Evolutionary conservation across 306 rosid genomes (phyloP), one percentile per base, ranked within the genome.

Genomic region (Vigna reflexopilosa): DNA sequence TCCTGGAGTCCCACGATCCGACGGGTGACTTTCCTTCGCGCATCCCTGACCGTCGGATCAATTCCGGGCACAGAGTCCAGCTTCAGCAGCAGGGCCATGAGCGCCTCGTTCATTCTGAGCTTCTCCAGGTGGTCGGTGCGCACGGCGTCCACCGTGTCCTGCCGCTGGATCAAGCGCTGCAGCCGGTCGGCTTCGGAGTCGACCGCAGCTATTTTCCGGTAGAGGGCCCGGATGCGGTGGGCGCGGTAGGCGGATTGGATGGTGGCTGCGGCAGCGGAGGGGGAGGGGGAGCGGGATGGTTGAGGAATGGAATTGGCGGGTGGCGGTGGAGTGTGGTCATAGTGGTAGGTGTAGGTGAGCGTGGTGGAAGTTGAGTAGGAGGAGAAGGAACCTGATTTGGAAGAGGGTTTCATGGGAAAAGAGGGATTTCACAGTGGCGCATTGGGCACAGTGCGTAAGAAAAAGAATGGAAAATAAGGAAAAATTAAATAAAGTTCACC

Each of bases 1-100:
- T 94, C 98, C 90, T 94, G 98, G 70, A 94, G 52, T 58, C 95
- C 97, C 17, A 94, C 95, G 84, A 94, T 89, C 95, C 92, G 85
- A 71, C 88, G 93, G 86, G 95, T 87, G 24, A 92, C 93, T 38
- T 90, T 94, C 80, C 93, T 88, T 56, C 97, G 67, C 1, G 92
- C 97, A 4, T 94, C 98, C 74, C 98, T 82, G 64, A 94, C 82
- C 36, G 97, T 67, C 15, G 90, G 97, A 83, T 94, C 90, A 28
- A 90, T 42, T n/a, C 95, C 98, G 0, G 95, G 97, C 10, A 94
- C 95, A 0, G 98, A 89, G 70, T 94, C 98, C 56, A 94, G 86
- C 75, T 68, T 89, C 70, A 94, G 91, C 19, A 94, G 81, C 59
- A 94, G 71, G 15, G 66, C 79, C 98, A 94, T 94, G 70, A 94